These are phyloP conservation scores for Suillus clintonianus DNA, from an alignment of 768 basidiomycete genomes.

Conservation along the genomic window DNA sequence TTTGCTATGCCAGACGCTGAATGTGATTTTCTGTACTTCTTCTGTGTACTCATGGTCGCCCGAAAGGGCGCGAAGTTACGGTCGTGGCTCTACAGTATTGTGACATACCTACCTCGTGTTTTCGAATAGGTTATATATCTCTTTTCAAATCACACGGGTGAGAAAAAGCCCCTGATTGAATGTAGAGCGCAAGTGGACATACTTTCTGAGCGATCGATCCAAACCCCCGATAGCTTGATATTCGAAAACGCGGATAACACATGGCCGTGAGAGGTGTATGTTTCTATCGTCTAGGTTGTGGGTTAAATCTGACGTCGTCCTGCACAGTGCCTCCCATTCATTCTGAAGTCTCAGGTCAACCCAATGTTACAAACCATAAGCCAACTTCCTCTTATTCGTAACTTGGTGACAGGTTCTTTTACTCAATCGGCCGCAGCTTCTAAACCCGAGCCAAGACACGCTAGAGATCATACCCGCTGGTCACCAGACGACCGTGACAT, in stretches of 20 bases:
- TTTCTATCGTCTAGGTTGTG: not conserved
- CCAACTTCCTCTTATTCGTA: not conserved
- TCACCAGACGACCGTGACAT: not conserved
- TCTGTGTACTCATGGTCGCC: not conserved
- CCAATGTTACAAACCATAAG: not conserved
- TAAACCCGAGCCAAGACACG: not conserved
- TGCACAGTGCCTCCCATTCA: not conserved
- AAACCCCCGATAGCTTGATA: not conserved
- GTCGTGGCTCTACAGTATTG: too few species aligned
- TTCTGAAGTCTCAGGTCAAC: not conserved
- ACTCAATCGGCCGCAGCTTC: not conserved
- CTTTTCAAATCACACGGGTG: not conserved
- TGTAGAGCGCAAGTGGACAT: not conserved
- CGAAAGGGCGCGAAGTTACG: too few species aligned
- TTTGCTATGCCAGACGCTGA: not conserved
- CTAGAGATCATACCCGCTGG: not conserved
- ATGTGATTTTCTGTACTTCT: not conserved
- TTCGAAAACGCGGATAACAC: not conserved
- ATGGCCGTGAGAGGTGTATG: slow-evolving; percentile 1
- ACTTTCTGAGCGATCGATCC: not conserved
- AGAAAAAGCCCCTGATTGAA: not conserved
- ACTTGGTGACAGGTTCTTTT: not conserved
- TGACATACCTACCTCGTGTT: not conserved
- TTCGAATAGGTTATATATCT: not conserved
- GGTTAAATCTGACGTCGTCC: not conserved